These are phyloP conservation scores for Voacanga thouarsii DNA, from an alignment of 257 asterid genomes.

Conservation along the genomic window DNA sequence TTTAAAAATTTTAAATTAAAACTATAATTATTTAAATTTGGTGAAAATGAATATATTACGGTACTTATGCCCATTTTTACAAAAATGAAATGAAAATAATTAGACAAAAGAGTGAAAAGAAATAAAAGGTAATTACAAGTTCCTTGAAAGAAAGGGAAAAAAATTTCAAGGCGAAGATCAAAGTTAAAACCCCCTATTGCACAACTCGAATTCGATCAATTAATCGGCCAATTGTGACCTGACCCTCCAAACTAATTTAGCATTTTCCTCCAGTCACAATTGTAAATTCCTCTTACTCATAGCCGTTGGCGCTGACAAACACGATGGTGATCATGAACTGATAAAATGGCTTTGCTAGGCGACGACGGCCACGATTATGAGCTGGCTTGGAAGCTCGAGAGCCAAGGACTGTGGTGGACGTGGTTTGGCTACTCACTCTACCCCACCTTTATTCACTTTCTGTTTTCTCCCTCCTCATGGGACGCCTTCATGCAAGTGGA, in stretches of 20 bases:
- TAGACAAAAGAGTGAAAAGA: too few relatives aligned
- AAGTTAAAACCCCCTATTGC: too few relatives aligned
- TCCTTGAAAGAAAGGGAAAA: too few relatives aligned
- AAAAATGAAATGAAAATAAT: too few relatives aligned
- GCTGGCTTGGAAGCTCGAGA: conserved; percentile 87
- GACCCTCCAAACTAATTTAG: not conserved
- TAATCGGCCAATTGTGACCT: too few relatives aligned
- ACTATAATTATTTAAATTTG: too few relatives aligned
- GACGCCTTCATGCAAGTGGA: conserved; percentile 78
- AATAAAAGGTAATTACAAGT: too few relatives aligned
- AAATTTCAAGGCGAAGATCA: too few relatives aligned
- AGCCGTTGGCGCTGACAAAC: not conserved
- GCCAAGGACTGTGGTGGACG: conserved; percentile 75
- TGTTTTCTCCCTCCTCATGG: conserved; percentile 75
- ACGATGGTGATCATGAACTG: not conserved
- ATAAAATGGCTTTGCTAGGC: conserved; percentile 71
- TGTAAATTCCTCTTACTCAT: not conserved
- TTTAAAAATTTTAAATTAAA: too few relatives aligned
- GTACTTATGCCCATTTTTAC: too few relatives aligned
- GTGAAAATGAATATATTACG: too few relatives aligned
- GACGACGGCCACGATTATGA: conserved; percentile 90
- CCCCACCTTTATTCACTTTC: conserved; percentile 58
- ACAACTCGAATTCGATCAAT: too few relatives aligned
- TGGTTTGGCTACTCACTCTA: conserved; percentile 88
- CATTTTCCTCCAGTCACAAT: not conserved